A percentile compares a stretch with the other conserved stretches of the same genome.
Evolutionary conservation across 768 basidiomycete genomes (phyloP).

Genomic region (Hygrophorus pudorinus): DNA sequence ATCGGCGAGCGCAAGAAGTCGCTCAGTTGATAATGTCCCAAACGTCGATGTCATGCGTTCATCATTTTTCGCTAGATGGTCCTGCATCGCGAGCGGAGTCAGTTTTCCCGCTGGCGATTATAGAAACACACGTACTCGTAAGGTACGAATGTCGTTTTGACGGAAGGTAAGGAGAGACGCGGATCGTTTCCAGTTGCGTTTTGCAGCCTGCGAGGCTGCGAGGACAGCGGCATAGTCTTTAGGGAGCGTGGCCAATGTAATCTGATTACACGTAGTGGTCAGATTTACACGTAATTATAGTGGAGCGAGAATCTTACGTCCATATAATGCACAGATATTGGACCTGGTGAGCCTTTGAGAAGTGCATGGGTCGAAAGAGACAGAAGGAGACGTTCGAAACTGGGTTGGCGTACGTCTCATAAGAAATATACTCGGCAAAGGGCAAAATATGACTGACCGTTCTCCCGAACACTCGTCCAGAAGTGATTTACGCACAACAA

Average conservation of each 20-base stretch:
- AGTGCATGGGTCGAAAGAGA: constrained; percentile 44
- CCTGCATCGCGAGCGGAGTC: no score
- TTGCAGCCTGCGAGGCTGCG: constrained; percentile 19
- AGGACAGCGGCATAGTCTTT: constrained; percentile 24
- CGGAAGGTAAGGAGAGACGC: constrained; percentile 24
- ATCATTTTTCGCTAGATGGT: neutral
- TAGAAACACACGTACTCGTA: constrained; percentile 16
- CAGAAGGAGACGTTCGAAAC: constrained; percentile 42
- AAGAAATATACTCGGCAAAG: neutral
- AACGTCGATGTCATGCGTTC: constrained; percentile 15
- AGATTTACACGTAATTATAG: neutral
- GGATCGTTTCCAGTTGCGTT: constrained; percentile 26
- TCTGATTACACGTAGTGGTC: constrained; percentile 10
- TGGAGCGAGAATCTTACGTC: constrained; percentile 12
- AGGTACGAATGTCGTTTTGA: constrained; percentile 20
- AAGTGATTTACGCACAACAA: constrained; percentile 44
- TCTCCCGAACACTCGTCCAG: constrained; percentile 46
- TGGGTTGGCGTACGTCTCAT: constrained; percentile 12
- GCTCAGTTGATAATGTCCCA: constrained; percentile 16
- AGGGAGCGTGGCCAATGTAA: constrained; percentile 23
- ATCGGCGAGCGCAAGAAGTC: constrained; percentile 21
- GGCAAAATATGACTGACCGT: constrained; percentile 21
- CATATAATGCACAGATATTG: constrained; percentile 5
- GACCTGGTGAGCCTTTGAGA: constrained; percentile 19
- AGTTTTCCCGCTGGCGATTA: constrained; percentile 4